These are phyloP conservation scores for Panicum miliaceum DNA, from an alignment of 176 grass and related monocot species.

Conservation along the genomic window DNA sequence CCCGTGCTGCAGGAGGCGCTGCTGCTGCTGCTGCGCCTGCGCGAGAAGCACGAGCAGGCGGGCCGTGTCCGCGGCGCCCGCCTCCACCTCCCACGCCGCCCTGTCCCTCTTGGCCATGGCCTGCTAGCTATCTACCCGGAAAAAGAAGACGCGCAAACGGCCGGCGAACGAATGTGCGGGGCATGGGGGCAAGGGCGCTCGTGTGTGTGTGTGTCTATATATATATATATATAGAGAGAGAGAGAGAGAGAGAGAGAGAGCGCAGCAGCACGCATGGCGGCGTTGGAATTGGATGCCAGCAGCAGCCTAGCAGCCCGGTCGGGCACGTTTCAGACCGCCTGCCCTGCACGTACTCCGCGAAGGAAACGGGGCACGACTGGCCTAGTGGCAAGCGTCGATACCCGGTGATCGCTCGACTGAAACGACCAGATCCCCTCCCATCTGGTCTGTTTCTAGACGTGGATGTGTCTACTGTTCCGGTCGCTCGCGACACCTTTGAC, in stretches of 20 bases:
- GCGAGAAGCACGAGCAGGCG: constrained; percentile 72
- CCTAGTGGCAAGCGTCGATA: neutral
- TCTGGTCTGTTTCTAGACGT: constrained; percentile 27
- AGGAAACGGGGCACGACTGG: constrained; percentile 26
- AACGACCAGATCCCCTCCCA: neutral
- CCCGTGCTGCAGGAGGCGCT: neutral
- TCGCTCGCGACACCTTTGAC: constrained; percentile 2
- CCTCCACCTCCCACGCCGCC: constrained; percentile 43
- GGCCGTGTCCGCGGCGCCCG: constrained; percentile 56
- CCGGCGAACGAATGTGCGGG: neutral
- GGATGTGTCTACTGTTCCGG: constrained; percentile 41
- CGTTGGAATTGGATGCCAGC: neutral
- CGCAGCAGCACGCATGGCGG: neutral
- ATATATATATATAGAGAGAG: too few relatives aligned
- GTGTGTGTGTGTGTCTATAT: too few relatives aligned
- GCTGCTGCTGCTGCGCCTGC: constrained; percentile 30
- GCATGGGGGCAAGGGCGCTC: neutral
- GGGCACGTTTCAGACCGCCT: constrained; percentile 21
- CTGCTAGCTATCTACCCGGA: neutral
- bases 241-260: too few relatives aligned
- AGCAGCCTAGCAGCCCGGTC: neutral
- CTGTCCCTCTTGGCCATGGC: constrained; percentile 57
- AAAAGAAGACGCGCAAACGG: neutral
- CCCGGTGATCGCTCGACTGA: neutral
- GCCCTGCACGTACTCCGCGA: constrained; percentile 16